Evolutionary conservation across 1,284 basidiomycete species (phyloP), one percentile per base, ranked within the genome.

Genomic region (Tausonia pullulans): DNA sequence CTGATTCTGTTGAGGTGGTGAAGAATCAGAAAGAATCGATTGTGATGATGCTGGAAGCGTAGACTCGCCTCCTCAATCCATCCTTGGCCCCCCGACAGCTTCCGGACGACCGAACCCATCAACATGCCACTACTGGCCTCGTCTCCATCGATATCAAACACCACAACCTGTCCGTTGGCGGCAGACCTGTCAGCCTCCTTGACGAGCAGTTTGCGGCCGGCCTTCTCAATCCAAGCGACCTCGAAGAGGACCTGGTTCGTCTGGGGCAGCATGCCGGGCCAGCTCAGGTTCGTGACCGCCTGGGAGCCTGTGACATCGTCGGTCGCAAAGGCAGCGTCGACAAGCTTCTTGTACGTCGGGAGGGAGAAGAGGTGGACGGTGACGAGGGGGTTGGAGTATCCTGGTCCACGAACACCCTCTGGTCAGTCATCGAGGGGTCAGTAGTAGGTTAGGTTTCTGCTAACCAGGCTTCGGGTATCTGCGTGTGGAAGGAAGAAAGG

Each of bases 151-250:
- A 89, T 70, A 68, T 88, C 80, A 70, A 95, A 94, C 4, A 87
- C 74, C 0, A 91, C 82, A 0, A 92, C 87, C 64, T 81, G 85
- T 13, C 92, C 90, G 51, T 82, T 80, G 69, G 87, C 82, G 1
- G 89, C 88, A 61, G 87, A 84, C 43, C 93, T 79, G 69, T 90
- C 91, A 41, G 91, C 86, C 74, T 96, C 91, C 72, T 89, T 90
- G 54, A 98, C 73, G 4, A 98, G 77, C 60, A 98, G 76, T n/a
- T 3, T 5, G 39, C 5, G 54, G 10, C 7, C 40, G 41, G 81
- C 77, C 67, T 87, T 81, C 40, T 82, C 85, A 3, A 95, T 83
- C 95, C 95, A 98, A 3, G 84, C 82, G 4, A 98, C 85, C 72
- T 96, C 90, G 51, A 79, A 79, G 54, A 96, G 83, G 70, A 96